Evolutionary conservation across 345 rosid genomes (phyloP).

Genomic region (Salix koriyanagi): DNA sequence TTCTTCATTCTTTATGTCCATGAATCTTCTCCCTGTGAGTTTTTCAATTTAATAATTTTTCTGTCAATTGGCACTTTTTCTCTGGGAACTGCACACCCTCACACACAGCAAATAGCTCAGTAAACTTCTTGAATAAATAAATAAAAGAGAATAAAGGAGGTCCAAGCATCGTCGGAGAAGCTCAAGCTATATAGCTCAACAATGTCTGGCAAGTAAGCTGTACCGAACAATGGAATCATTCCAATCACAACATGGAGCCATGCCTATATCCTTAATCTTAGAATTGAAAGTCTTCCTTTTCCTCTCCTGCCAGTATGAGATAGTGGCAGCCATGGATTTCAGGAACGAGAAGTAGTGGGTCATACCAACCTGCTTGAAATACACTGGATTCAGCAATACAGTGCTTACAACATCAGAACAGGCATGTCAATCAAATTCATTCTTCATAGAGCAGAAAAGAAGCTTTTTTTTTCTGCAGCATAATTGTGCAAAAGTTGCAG

Average conservation of each 20-base stretch:
- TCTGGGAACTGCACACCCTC: neutral
- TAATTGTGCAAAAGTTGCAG: neutral
- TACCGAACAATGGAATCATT: conserved; percentile 43
- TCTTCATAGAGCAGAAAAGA: neutral
- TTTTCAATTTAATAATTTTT: neutral
- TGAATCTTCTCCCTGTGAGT: neutral
- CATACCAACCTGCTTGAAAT: conserved; percentile 63
- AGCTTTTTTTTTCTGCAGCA: neutral
- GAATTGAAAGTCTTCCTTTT: conserved; percentile 58
- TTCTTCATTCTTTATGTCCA: neutral
- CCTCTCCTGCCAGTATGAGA: conserved; percentile 68
- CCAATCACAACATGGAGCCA: conserved; percentile 56
- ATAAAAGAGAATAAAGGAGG: neutral
- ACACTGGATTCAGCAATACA: conserved; percentile 13
- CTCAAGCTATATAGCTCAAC: neutral
- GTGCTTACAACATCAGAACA: neutral
- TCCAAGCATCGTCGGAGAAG: neutral
- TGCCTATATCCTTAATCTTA: conserved; percentile 46
- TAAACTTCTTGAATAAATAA: neutral
- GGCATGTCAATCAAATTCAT: neutral
- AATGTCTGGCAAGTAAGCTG: conserved; percentile 56
- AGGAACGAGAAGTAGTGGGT: conserved; percentile 87
- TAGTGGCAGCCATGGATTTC: conserved; percentile 88
- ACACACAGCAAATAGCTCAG: neutral
- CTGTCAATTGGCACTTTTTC: neutral